Evolutionary conservation across 805 yeast species (phyloP).

Genomic region (Blastobotrys robertii): DNA sequence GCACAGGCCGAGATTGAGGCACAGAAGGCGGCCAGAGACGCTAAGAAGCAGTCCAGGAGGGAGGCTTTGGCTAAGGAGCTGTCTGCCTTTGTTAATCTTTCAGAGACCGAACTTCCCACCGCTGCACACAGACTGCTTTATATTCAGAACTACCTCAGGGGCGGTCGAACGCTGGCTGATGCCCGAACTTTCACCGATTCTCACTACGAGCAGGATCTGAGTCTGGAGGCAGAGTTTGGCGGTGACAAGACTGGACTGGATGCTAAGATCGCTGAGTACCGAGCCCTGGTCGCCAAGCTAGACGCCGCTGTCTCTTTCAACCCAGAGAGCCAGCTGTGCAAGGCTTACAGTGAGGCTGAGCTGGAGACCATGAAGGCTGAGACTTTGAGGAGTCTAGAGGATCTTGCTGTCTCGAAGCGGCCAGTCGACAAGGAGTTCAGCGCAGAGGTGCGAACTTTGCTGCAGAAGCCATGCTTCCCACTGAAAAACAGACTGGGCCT

Average conservation of each 20-base stretch:
- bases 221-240: slow-evolving; percentile 26
- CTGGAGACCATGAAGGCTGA: slow-evolving; percentile 21
- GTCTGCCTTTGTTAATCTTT: slow-evolving; percentile 8
- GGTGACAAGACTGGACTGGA: slow-evolving; percentile 21
- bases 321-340: slow-evolving; percentile 32
- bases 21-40: slow-evolving; percentile 33
- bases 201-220: slow-evolving; percentile 32
- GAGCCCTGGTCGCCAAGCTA: slow-evolving; percentile 19
- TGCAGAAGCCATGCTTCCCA: slow-evolving; percentile 31
- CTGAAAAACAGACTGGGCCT: slow-evolving; percentile 30
- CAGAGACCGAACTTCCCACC: slow-evolving; percentile 25
- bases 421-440: slow-evolving; percentile 26
- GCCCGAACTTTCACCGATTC: slow-evolving; percentile 52
- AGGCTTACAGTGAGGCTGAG: slow-evolving; percentile 30
- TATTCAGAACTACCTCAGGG: slow-evolving; percentile 44
- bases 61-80: slow-evolving; percentile 28
- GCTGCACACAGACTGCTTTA: slow-evolving; percentile 46
- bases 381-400: slow-evolving; percentile 14
- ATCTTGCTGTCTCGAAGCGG: not conserved
- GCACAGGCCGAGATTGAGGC: slow-evolving; percentile 43
- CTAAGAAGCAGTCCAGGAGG: slow-evolving; percentile 27
- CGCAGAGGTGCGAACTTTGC: slow-evolving; percentile 34
- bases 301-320: slow-evolving; percentile 44
- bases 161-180: slow-evolving; percentile 48
- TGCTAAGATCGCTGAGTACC: slow-evolving; percentile 29